Base-by-base conservation (phyloP, 768 basidiomycete species). In the Boletus sp. region DNA sequence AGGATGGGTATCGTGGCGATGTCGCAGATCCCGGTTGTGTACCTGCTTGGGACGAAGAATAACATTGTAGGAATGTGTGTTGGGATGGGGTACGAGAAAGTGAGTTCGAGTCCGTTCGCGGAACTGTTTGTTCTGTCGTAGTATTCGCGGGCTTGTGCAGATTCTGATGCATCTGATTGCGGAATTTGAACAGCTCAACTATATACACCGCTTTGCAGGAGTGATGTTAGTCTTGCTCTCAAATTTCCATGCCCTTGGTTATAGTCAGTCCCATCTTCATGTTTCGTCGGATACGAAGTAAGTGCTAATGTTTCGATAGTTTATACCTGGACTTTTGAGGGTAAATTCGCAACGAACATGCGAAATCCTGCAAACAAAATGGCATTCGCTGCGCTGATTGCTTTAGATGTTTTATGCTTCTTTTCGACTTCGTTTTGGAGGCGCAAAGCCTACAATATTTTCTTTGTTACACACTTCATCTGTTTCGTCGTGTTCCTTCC, bases 201-300 rank as follows among this genome's bases (percentile, higher is more conserved):
- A 71, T 63, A 64, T 84, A 25, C 83, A 84, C 62, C 80, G 82
- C n/a, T 79, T 77, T 64, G 68, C 73, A 1, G 83, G 83, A 14
- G 54, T 71, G 5, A 54, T 79, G 51, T 45, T 79, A 27, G 70
- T 76, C 21, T 27, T 80, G 23, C 65, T 74, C 10, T 67, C 72
- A 5, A 74, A 80, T 27, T 55, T 80, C 1, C 80, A 81, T 49
- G 68, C 66, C 23, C 1, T 77, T 19, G 72, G 74, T 6, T 81
- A 72, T 61, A 60, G 80, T 74, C 50, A 55, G 72, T 60, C 9
- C 3, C 34, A 7, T 35, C 2, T 35, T 39, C 25, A 5, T 33
- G 19, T 25, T 19, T 44, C 34, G 25, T 45, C 17, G 13, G 23
- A 51, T 23, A 5, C 14, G 41, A 17, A 7, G n/a, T 5, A 15